Evolutionary conservation across 2,329 filamentous ascomycete genomes (phyloP), one percentile per base, ranked within the genome.

Genomic region (Capronia americana): DNA sequence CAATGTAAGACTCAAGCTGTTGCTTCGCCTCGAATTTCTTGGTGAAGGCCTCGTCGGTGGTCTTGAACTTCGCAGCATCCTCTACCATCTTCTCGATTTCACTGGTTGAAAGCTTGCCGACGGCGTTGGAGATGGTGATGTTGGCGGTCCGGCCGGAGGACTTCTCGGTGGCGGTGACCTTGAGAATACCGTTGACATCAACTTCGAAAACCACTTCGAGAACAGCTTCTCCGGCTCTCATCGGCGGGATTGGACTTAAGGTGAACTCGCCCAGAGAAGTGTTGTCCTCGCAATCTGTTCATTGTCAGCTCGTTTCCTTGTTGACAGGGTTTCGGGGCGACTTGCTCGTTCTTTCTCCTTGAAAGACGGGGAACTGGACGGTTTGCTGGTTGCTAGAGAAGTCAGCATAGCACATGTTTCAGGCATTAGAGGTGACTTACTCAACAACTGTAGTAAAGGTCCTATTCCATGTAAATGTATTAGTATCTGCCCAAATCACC

Each of bases 91-190:
- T 93, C 87, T 99, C 95, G 73, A 99, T 99, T 85, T 99, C 95
- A 70, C 84, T 83, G 61, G 90, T 91, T 70, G 93, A 97, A 74
- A 99, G 92, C 87, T 99, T 99, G 81, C 95, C 95, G 77, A 99
- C 94, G 67, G 95, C 97, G 89, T 99, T 99, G 83, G 92, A 92
- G 84, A 99, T 99, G 80, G 95, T 99, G 82, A 99, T 99, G 89
- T 99, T 99, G 83, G 95, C 95, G 78, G 87, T 95, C 81, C 95
- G 93, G 77, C 95, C 95, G 38, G 95, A 97, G 75, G 92, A 94
- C 90, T 99, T 99, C 88, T 99, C 95, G 56, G 94, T 97, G 74
- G 95, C 95, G 71, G 94, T 98, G 77, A 98, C 95, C 90, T 99
- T 99, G 73, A 99, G 90, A 81, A 97, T 97, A 90, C 95, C 95